Evolutionary conservation across 2,329 filamentous ascomycete species (phyloP), one percentile per base, ranked within the genome.

Genomic region (Botrytis fabae): DNA sequence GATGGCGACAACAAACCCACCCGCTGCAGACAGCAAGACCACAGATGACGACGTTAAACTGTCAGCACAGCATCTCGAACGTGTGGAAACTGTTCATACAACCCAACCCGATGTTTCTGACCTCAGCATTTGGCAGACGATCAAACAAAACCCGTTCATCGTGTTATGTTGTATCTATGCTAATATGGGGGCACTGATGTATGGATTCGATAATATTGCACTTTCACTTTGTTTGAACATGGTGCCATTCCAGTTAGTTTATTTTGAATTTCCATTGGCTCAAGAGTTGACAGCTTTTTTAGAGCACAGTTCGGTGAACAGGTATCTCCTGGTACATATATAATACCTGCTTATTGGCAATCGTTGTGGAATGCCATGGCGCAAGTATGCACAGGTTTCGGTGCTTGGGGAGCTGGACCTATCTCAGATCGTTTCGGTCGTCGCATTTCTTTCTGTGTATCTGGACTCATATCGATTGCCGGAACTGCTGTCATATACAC

Each of bases 111-210:
- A 54, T 28, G 51, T 28, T 28, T 54, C 51, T n/a, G 51, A 54
- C 25, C 25, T 54, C 51, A 54, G 51, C 51, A 54, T 54, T 54
- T 54, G 51, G 51, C 51, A 54, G n/a, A 54, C 65, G 4, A 42
- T 69, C 38, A 42, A 16, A 7, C 40, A 35, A 1, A 16, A 69
- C 42, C 65, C 51, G 0, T 20, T 42, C 35, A 69, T 59, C 8
- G 54, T 69, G 4, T 28, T 69, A 25, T 69, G 51, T 40, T 69
- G 65, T 22, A 69, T 69, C 35, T 69, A 69, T 54, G 51, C 65
- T 32, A 69, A 69, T 28, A 60, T 70, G 42, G 51, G 54, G 14
- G 68, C 68, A 12, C 40, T 60, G 38, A 70, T 62, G 42, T 62
- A 48, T 25, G 51, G 68, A 18, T 70, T 70, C 51, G 51, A 60